These are phyloP conservation scores for Plasmodium coatneyi DNA, from an alignment of 169 alveolate species.

Conservation along the genomic window DNA sequence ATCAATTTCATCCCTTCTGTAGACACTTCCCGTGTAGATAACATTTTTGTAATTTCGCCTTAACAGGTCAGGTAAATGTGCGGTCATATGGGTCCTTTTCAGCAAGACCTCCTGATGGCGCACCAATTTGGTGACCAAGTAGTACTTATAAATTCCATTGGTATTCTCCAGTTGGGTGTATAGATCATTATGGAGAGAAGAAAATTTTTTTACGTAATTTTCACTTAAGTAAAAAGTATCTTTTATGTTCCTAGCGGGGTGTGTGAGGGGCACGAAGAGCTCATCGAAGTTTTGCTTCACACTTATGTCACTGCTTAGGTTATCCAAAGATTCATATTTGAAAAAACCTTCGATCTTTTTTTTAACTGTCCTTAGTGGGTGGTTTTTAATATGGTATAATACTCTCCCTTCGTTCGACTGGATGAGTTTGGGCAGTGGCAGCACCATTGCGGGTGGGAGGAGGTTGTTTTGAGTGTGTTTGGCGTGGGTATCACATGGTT, in stretches of 20 bases:
- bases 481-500: not conserved
- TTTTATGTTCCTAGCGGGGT: slow-evolving; percentile 88
- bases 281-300: slow-evolving; percentile 90
- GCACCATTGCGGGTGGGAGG: not conserved
- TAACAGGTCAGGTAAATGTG: slow-evolving; percentile 90
- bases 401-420: slow-evolving; percentile 47
- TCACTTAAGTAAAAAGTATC: slow-evolving; percentile 89
- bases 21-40: slow-evolving; percentile 92
- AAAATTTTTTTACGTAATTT: slow-evolving; percentile 73
- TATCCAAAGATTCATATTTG: slow-evolving; percentile 56
- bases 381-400: slow-evolving; percentile 24
- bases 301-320: slow-evolving; percentile 80
- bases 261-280: slow-evolving; percentile 90
- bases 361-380: slow-evolving; percentile 70
- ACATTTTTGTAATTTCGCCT: slow-evolving; percentile 85
- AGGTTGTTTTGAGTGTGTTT: not conserved
- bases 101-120: slow-evolving; percentile 72
- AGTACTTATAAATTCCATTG: slow-evolving; percentile 75
- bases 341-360: slow-evolving; percentile 45
- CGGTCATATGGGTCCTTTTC: slow-evolving; percentile 92
- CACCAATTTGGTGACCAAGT: slow-evolving; percentile 58
- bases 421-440: slow-evolving; percentile 40
- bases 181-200: not conserved
- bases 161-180: slow-evolving; percentile 33
- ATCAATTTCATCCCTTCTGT: slow-evolving; percentile 93